These are phyloP conservation scores for Penicillium sp. DNA, from an alignment of 2,329 filamentous ascomycete genomes.

Conservation along the genomic window DNA sequence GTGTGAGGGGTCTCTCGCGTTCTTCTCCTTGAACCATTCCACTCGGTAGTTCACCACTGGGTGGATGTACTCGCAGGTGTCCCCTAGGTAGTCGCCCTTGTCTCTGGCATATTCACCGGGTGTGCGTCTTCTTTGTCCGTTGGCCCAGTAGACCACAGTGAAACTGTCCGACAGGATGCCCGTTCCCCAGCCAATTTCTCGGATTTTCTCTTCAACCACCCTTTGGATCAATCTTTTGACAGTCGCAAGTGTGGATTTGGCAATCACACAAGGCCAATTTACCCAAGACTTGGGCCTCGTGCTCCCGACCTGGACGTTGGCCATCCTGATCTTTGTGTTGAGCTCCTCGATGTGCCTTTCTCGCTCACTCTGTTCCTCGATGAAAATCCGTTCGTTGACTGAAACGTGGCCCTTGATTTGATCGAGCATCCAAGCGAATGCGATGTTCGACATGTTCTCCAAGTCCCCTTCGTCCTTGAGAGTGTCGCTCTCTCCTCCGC, in stretches of 20 bases:
- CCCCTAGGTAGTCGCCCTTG: conserved; percentile 10
- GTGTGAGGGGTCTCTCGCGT: conserved; percentile 3
- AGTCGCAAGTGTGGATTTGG: background rate
- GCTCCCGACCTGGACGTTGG: background rate
- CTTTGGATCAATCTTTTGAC: background rate
- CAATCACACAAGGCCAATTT: conserved; percentile 5
- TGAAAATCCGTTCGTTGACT: conserved; percentile 11
- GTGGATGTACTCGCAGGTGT: conserved; percentile 22
- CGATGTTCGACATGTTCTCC: conserved; percentile 29
- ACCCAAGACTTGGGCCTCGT: background rate
- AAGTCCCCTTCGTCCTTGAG: conserved; percentile 23
- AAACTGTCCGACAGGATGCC: conserved; percentile 18
- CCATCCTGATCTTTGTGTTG: background rate
- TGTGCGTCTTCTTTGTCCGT: conserved; percentile 17
- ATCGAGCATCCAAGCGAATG: conserved; percentile 28
- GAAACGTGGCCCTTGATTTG: conserved; percentile 23
- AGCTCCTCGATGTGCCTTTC: conserved; percentile 7
- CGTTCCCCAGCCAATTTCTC: conserved; percentile 20
- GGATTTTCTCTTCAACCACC: background rate
- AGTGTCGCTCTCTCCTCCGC: conserved; percentile 47
- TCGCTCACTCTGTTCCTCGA: conserved; percentile 10
- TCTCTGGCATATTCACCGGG: conserved; percentile 17
- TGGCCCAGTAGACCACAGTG: conserved; percentile 18
- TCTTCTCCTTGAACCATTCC: conserved; percentile 7
- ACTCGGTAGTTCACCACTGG: conserved; percentile 23